Evolutionary conservation across 1,139 yeast genomes (phyloP).

Genomic region (Scheffersomyces insectosa): DNA sequence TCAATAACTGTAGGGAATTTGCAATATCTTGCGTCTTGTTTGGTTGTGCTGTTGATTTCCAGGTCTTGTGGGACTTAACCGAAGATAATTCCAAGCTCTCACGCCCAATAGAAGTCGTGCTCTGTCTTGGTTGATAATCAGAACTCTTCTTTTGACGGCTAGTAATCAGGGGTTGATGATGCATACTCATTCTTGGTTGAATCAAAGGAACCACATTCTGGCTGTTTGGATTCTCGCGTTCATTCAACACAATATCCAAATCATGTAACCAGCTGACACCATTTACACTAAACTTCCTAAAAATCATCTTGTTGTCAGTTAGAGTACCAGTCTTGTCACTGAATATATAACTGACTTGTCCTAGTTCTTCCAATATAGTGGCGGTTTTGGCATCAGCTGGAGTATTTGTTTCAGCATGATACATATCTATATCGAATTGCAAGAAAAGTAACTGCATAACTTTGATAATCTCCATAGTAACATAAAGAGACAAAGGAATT

Average conservation of each 20-base stretch:
- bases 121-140: conserved; percentile 18
- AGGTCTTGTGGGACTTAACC: conserved; percentile 22
- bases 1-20: conserved; percentile 56
- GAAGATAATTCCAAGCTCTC: conserved; percentile 25
- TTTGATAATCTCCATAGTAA: conserved; percentile 94
- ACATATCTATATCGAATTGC: conserved; percentile 94
- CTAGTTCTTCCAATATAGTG: conserved; percentile 91
- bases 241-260: conserved; percentile 47
- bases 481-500: conserved; percentile 92
- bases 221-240: conserved; percentile 5
- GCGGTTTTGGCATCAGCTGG: conserved; percentile 97
- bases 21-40: conserved; percentile 25
- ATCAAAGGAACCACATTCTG: conserved; percentile 3
- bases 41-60: conserved; percentile 45
- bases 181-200: conserved; percentile 8
- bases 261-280: conserved; percentile 93
- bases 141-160: conserved; percentile 2
- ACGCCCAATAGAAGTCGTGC: conserved; percentile 36
- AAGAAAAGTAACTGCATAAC: conserved; percentile 78
- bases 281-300: conserved; percentile 78
- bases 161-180: background rate
- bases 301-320: conserved; percentile 88
- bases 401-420: conserved; percentile 77
- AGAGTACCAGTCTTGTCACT: conserved; percentile 97
- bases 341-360: conserved; percentile 92